Base-by-base conservation (phyloP, 441 rosid genomes). In the Populus trichocarpa region DNA sequence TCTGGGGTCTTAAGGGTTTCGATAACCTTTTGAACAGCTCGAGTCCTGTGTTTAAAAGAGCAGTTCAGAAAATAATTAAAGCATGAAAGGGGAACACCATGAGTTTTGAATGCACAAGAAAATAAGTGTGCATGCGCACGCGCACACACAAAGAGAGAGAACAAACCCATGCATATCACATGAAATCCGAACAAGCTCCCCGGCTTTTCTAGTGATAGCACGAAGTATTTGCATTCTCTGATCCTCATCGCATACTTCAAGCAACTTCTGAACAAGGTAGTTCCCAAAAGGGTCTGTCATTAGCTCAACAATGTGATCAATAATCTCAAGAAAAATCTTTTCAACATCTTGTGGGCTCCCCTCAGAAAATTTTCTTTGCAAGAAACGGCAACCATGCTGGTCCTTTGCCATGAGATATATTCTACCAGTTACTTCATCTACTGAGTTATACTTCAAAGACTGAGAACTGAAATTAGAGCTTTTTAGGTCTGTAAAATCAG, bases 201-300 rank as follows among this genome's bases (percentile, higher is more conserved):
- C 92, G 38, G 89, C 75, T 46, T 87, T 88, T 80, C 87, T 83
- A 36, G 97, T 83, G 70, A 90, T 87, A 77, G 84, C 82, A 65
- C 84, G 79, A 73, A 94, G 89, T 69, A 92, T 88, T 82, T 85
- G 86, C 88, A 88, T 89, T 28, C 81, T 76, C 79, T 94, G 98
- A 75, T 85, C 89, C 77, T 87, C 98, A 32, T 80, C 81, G 79
- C 98, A 94, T 38, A 92, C 97, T 82, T 92, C 98, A 3, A 91
- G 91, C 69, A 94, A 89, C 86, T 92, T 94, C 78, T 91, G 98
- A 72, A 92, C 91, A 8, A 92, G 81, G 83, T 92, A 92, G 74
- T 92, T 94, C 75, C 93, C 98, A 81, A 94, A 90, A 18, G 96
- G 96, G 80, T 94, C 96, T 11, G 88, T 81, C 94, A 92, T 91